These are phyloP conservation scores for Psidium guajava DNA, from an alignment of 345 rosid species.

Conservation along the genomic window DNA sequence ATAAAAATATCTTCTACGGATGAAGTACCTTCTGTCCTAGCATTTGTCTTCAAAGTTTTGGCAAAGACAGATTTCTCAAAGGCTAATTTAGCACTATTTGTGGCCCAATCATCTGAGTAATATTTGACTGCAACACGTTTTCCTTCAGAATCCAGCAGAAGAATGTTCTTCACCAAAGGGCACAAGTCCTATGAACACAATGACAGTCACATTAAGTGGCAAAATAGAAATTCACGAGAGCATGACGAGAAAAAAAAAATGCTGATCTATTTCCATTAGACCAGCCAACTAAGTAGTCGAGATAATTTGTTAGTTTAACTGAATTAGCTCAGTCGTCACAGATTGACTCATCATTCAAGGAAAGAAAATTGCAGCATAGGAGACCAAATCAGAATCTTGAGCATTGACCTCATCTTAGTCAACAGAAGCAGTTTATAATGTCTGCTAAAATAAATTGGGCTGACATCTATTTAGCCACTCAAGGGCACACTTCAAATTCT, in stretches of 20 bases:
- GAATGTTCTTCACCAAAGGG: conserved; percentile 77
- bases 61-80: conserved; percentile 65
- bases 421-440: neutral
- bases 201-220: neutral
- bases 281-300: neutral
- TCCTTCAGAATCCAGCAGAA: conserved; percentile 89
- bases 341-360: neutral
- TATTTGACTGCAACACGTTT: conserved; percentile 87
- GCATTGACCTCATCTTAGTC: neutral
- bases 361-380: neutral
- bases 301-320: neutral
- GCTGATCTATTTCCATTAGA: neutral
- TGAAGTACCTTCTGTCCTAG: conserved; percentile 65
- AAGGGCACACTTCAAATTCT: neutral
- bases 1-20: neutral
- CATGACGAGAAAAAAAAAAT: neutral
- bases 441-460: neutral
- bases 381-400: neutral
- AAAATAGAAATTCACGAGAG: neutral
- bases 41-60: conserved; percentile 82
- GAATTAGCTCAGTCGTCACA: neutral
- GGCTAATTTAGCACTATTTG: conserved; percentile 55
- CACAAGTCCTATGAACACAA: conserved; percentile 40
- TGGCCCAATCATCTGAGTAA: conserved; percentile 86
- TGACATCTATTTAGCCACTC: neutral